Percentiles rank a stretch among this genome's conserved stretches.
Conservation (phyloP, 768 basidiomycete species). For the Asterophora parasitica region DNA sequence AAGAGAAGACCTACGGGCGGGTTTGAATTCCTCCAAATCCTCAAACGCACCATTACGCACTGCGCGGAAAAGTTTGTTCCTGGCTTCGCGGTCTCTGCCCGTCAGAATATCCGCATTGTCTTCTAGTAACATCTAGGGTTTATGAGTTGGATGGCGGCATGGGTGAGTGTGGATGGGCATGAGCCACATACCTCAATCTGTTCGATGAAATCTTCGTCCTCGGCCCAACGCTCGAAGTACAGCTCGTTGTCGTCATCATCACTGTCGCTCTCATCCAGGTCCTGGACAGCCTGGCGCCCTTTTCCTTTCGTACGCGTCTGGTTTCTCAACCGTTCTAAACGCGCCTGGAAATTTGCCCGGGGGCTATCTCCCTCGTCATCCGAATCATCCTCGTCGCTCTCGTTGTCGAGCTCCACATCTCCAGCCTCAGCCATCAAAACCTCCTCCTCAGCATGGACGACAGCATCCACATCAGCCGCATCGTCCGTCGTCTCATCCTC, state of each 20-base stretch:
- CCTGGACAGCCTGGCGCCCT: conserved; percentile 21
- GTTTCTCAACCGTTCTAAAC: conserved; percentile 36
- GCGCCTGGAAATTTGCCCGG: conserved; percentile 39
- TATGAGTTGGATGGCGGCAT: background rate
- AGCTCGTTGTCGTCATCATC: conserved; percentile 31
- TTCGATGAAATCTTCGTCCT: conserved; percentile 56
- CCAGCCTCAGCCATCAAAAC: conserved; percentile 34
- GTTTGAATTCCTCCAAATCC: conserved; percentile 35
- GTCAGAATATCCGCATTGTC: conserved; percentile 47
- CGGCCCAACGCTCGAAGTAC: conserved; percentile 29
- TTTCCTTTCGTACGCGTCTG: conserved; percentile 18
- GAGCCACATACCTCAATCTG: conserved; percentile 44
- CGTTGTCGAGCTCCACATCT: conserved; percentile 24
- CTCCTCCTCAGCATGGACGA: conserved; percentile 42
- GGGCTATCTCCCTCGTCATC: conserved; percentile 36
- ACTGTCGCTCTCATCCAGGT: conserved; percentile 25
- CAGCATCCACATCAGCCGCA: conserved; percentile 33
- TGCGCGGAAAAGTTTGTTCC: conserved; percentile 56
- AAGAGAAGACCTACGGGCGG: conserved; percentile 43
- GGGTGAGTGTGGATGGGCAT: background rate
- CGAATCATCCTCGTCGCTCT: conserved; percentile 30
- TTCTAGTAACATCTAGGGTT: conserved; percentile 52
- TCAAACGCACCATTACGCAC: conserved; percentile 53
- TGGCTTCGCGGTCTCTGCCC: conserved; percentile 40
- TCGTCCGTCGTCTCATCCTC: conserved; percentile 26